phyloP scores from a whole-genome alignment of 306 rosid species.

The Carpinus viminea region DNA sequence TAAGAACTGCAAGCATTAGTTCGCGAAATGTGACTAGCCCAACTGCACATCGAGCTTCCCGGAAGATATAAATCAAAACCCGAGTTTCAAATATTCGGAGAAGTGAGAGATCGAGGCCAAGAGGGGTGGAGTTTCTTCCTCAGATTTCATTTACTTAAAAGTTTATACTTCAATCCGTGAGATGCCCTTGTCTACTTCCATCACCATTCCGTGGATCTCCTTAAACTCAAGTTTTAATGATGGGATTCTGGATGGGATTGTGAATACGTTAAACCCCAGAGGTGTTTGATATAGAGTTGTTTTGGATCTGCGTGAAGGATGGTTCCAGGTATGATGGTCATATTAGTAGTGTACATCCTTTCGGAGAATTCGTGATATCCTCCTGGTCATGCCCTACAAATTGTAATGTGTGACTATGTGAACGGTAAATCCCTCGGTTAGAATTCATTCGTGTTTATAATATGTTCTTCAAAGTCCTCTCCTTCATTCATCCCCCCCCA shows the following conservation, averaged over 20 bases:
- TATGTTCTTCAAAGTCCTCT: not conserved
- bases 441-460: slow-evolving; percentile 3
- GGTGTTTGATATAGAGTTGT: slow-evolving; percentile 32
- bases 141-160: slow-evolving; percentile 19
- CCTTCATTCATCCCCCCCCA: not conserved
- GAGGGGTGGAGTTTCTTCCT: slow-evolving; percentile 37
- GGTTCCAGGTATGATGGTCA: slow-evolving; percentile 42
- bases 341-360: slow-evolving; percentile 45
- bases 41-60: slow-evolving; percentile 16
- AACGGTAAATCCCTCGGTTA: slow-evolving; percentile 35
- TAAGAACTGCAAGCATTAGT: slow-evolving; percentile 91
- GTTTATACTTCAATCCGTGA: slow-evolving; percentile 20
- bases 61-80: slow-evolving; percentile 45
- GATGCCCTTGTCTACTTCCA: slow-evolving; percentile 24
- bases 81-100: slow-evolving; percentile 29
- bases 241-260: slow-evolving; percentile 33
- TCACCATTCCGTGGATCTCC: slow-evolving; percentile 31
- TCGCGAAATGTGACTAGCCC: slow-evolving; percentile 56
- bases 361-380: slow-evolving; percentile 41
- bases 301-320: slow-evolving; percentile 39
- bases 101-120: slow-evolving; percentile 21
- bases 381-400: slow-evolving; percentile 46
- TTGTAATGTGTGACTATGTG: slow-evolving; percentile 52
- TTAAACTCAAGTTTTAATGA: slow-evolving; percentile 33
- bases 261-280: slow-evolving; percentile 25